Evolutionary conservation across 2,329 filamentous ascomycete genomes (phyloP).

Genomic region (Pseudocercospora vitis): DNA sequence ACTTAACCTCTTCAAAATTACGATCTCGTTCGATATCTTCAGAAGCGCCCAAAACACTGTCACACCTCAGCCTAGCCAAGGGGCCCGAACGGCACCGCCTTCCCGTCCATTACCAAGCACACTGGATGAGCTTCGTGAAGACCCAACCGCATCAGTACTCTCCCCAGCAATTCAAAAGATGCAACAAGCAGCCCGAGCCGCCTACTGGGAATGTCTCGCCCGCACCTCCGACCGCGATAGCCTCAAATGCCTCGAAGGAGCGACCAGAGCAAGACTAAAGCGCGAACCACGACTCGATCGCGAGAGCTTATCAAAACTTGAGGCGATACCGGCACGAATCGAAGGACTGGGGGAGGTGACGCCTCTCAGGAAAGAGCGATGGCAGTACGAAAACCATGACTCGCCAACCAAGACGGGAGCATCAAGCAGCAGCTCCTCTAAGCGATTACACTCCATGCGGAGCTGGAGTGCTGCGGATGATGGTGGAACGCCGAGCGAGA

Average conservation of each 20-base stretch:
- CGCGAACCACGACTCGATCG: background rate
- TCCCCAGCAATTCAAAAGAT: background rate
- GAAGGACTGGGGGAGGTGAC: background rate
- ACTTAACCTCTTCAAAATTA: background rate
- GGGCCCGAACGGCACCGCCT: no score
- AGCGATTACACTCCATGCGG: background rate
- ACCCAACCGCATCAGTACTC: background rate
- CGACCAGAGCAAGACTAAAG: background rate
- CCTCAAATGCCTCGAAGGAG: background rate
- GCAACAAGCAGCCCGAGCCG: background rate
- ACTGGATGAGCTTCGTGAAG: background rate
- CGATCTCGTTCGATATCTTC: no score
- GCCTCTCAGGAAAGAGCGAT: background rate
- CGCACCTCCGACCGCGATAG: background rate
- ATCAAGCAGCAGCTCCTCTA: background rate
- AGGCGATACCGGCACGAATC: background rate
- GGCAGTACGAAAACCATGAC: background rate
- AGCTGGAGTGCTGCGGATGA: background rate
- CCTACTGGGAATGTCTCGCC: background rate
- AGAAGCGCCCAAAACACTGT: background rate
- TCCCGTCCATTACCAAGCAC: no score
- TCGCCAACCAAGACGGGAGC: background rate
- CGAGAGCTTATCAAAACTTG: conserved; percentile 1
- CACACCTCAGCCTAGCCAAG: no score
- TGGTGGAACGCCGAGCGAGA: background rate